Base-by-base conservation (phyloP, 345 rosid species). In the Dipteronia sinensis region DNA sequence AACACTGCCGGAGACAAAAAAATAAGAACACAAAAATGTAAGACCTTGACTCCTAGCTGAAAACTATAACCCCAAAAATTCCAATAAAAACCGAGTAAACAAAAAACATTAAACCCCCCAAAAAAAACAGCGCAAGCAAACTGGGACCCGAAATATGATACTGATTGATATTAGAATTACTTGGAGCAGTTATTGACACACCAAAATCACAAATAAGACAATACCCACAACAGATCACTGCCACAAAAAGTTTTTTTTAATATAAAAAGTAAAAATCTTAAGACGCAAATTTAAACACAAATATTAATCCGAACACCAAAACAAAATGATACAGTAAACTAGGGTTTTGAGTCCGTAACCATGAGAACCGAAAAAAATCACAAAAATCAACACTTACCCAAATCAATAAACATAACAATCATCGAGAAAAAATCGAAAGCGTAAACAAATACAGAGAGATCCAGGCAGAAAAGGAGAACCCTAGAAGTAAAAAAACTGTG, bases 351-450 rank as follows among this genome's bases (percentile, higher is more conserved):
- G 7, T 46, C 7, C 61, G 11, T 22, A 46, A 63, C 0, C 58
- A 64, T 25, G 58, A 46, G 16, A 25, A 19, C 20, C 46, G 20
- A 17, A 29, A 47, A 46, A 74, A 29, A 5, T 58, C 53, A 27
- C 29, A 47, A 64, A 74, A 74, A 31, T 12, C 38, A 8, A 75
- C 63, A 55, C 25, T 10, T 10, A 55, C 65, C 71, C 78, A 65
- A 4, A 53, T 38, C 15, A 75, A n/a, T 55, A 7, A 66, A 55
- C 66, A 40, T 15, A 40, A 2, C 19, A 12, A 51, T 22, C 6
- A 67, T 38, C 11, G 19, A 76, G 12, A 67, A 8, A 15, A 66
- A 22, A 12, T 8, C n/a, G 23, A 42, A 9, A 53, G 2, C 47
- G 1, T 25, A 66, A 3, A 20, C 6, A n/a, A 19, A 34, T 20